Base-by-base conservation (phyloP, 805 yeast genomes). In the Yamadazyma paraphyllophila region DNA sequence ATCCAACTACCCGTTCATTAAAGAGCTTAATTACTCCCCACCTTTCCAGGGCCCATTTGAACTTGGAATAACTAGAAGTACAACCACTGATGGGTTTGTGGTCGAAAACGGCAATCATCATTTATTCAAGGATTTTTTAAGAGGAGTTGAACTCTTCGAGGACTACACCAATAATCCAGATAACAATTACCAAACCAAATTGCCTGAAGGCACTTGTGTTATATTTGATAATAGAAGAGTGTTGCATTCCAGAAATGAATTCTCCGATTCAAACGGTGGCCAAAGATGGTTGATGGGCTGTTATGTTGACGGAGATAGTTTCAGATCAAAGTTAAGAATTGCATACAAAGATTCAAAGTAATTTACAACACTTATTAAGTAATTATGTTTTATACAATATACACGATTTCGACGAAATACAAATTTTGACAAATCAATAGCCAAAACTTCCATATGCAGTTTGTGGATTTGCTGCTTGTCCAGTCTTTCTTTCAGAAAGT, bases 11-110 rank as follows among this genome's bases (percentile, higher is more conserved):
- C 59, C 62, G 0, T 46, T 56, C 31, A 77, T 84, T 51, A 76
- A 75, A 53, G 82, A 77, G 43, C 77, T 85, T 14, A 84, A 83
- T 58, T 86, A 85, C 61, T 81, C 92, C 0, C 94, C 95, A 2
- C 92, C 91, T 9, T 85, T 84, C 67, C 95, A 86, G 58, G 92
- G 87, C 0, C 92, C 92, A 1, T 78, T 81, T 46, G 88, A 84
- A 51, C 65, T 64, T 45, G 82, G 81, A 14, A 73, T 78, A n/a
- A 69, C 73, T 13, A 64, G 63, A 11, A 30, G 37, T 25, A 29
- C 38, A 7, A 53, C 4, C n/a, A 40, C 50, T 15, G 39, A 40
- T 12, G 37, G 39, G 17, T 41, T 53, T 9, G 71, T 67, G 7
- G 68, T 62, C 12, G 74, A 71, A 31, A 53, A 65, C 14, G 68